Conservation (phyloP, 768 basidiomycete genomes). For the Fibroporia radiculosa region DNA sequence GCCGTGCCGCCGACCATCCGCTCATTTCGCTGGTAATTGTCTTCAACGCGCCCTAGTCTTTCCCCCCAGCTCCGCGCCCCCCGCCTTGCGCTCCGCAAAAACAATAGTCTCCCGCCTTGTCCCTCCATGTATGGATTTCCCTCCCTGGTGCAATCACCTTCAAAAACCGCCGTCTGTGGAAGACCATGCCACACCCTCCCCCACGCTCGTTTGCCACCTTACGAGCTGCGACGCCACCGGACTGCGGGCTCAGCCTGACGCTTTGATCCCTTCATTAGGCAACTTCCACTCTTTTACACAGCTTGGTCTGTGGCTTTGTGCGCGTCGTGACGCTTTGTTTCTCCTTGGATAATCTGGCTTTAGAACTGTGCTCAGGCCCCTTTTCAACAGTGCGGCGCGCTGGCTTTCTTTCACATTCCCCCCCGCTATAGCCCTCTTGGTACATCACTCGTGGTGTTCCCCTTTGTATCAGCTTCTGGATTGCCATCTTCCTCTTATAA, state of each 20-base stretch:
- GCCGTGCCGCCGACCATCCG: too few species aligned
- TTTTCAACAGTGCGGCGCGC: not conserved
- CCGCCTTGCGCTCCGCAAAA: not conserved
- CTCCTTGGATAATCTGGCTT: not conserved
- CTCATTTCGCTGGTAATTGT: constrained; percentile 5
- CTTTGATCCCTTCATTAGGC: not conserved
- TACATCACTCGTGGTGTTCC: too few species aligned
- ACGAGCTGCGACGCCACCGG: not conserved
- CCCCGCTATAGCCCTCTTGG: not conserved
- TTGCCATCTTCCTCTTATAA: too few species aligned
- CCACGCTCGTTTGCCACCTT: not conserved
- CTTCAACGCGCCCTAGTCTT: not conserved
- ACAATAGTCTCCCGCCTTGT: constrained; percentile 4
- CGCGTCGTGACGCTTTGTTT: not conserved
- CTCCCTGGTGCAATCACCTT: not conserved
- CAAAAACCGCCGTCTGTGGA: not conserved
- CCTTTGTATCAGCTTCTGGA: too few species aligned
- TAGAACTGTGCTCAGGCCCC: not conserved
- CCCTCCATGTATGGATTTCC: not conserved
- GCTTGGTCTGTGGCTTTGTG: not conserved
- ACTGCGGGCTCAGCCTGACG: not conserved
- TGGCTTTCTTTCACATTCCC: not conserved
- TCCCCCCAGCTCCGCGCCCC: not conserved
- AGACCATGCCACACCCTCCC: not conserved
- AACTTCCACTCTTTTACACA: not conserved